Conservation (phyloP, 164 flowering plant species). For the Stephania cephalantha region DNA sequence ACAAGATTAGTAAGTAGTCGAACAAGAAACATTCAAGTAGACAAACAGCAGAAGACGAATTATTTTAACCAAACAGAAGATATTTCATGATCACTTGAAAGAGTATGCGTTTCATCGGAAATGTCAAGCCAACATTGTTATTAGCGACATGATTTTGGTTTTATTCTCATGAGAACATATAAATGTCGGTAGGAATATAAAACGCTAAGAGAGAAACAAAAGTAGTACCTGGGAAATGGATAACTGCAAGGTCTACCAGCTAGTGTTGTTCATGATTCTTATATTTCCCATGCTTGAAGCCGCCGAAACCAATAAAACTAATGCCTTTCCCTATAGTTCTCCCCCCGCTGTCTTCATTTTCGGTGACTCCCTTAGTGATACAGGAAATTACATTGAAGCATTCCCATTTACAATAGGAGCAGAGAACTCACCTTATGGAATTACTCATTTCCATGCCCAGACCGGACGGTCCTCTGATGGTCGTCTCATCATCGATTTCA, state of each 20-base stretch:
- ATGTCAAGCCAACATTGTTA: no score
- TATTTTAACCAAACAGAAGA: no score
- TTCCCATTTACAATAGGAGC: conserved; percentile 7
- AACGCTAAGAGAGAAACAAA: background rate
- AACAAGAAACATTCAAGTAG: no score
- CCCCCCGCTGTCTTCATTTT: conserved; percentile 12
- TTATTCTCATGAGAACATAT: no score
- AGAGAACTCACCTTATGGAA: conserved; percentile 12
- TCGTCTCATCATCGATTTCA: conserved; percentile 12
- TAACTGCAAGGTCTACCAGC: background rate
- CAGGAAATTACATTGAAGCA: conserved; percentile 7
- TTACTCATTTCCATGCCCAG: conserved; percentile 5
- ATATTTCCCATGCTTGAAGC: background rate
- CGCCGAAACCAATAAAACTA: background rate
- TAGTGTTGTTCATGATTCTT: background rate
- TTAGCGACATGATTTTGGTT: no score
- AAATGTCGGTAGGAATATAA: no score
- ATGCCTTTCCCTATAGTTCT: background rate
- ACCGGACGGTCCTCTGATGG: conserved; percentile 11
- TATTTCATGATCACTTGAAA: no score
- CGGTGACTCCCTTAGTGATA: conserved; percentile 14
- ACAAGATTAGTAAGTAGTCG: no score
- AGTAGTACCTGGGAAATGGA: background rate
- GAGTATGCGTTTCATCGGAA: no score
- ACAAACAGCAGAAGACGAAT: no score